phyloP scores from a whole-genome alignment of 805 yeast genomes.

The Peterozyma xylosa region DNA sequence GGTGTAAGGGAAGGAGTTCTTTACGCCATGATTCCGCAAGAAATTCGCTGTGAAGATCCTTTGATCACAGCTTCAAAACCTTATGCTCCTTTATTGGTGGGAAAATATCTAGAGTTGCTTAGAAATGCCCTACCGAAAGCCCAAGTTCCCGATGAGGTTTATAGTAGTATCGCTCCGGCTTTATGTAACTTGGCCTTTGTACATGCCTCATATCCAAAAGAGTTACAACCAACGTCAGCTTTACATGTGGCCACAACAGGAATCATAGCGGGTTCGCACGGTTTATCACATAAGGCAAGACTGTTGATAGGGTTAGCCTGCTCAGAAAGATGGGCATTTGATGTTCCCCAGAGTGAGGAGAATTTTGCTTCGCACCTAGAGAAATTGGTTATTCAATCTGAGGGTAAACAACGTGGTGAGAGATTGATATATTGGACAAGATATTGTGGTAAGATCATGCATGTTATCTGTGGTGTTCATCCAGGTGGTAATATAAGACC shows the following conservation, averaged over 20 bases:
- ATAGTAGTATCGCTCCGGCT: conserved; percentile 58
- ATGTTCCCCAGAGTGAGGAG: conserved; percentile 51
- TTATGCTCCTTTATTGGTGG: conserved; percentile 60
- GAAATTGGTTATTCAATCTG: conserved; percentile 37
- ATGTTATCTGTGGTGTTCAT: conserved; percentile 71
- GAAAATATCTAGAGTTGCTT: conserved; percentile 46
- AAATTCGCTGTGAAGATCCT: conserved; percentile 61
- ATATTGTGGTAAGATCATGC: conserved; percentile 67
- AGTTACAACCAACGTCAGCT: conserved; percentile 68
- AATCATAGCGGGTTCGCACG: conserved; percentile 68
- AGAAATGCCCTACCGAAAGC: conserved; percentile 47
- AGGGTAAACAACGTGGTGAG: conserved; percentile 27
- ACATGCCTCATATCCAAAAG: conserved; percentile 72
- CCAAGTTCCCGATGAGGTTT: conserved; percentile 46
- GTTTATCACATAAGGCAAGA: conserved; percentile 62
- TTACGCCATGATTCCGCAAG: conserved; percentile 51
- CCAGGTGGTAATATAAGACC: conserved; percentile 75
- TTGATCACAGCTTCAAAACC: conserved; percentile 61
- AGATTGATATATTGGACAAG: conserved; percentile 65
- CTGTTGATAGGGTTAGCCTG: conserved; percentile 68
- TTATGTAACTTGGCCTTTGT: conserved; percentile 69
- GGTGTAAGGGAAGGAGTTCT: conserved; percentile 74
- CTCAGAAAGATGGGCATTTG: conserved; percentile 81
- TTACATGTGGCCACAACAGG: conserved; percentile 69
- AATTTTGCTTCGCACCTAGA: conserved; percentile 37